Base-by-base conservation (phyloP, 495 filamentous ascomycete species). In the Annulohypoxylon nitens region DNA sequence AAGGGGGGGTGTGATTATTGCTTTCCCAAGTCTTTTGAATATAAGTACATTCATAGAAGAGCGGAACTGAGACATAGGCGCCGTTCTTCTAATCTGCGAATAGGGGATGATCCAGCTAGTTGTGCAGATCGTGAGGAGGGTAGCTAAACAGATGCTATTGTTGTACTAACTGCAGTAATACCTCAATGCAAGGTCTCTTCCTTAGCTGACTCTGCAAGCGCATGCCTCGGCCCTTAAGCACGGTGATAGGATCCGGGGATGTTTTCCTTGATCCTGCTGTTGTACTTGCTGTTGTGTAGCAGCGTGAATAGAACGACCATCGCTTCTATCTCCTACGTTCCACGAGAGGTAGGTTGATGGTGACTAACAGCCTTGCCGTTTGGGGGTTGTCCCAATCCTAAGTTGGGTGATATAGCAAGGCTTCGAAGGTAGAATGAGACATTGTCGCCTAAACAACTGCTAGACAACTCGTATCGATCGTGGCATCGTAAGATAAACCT, bases 231-330 rank as follows among this genome's bases (percentile, higher is more conserved):
- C n/a, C 54, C 50, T 26, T 47, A n/a, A 60, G 53, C 53, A 60
- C 63, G 23, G 67, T 70, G 71, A 70, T 70, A 34, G 57, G 43
- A 55, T 48, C 59, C 43, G 26, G 54, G 67, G 67, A 58, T 62
- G 71, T 37, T 53, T 69, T 62, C 43, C 66, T 47, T 60, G 47
- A 36, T 61, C 61, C 57, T 20, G 62, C 36, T 20, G 71, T 74
- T 62, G 33, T 53, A 74, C 67, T 48, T 20, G 62, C 36, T 20
- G 71, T 74, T 62, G 33, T 53, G 70, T 62, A 48, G 30, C 63
- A 67, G 41, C 43, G 26, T 58, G 25, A 59, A 50, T 23, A 57
- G 25, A 54, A 53, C 4, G 30, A 14, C 14, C 14, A 20, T 53
- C 23, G 37, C 55, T 45, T 34, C 16, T 60, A 25, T 33, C 43